These are phyloP conservation scores for Magnusiomyces tetraspermus DNA, from an alignment of 1,139 yeast species.

Conservation along the genomic window DNA sequence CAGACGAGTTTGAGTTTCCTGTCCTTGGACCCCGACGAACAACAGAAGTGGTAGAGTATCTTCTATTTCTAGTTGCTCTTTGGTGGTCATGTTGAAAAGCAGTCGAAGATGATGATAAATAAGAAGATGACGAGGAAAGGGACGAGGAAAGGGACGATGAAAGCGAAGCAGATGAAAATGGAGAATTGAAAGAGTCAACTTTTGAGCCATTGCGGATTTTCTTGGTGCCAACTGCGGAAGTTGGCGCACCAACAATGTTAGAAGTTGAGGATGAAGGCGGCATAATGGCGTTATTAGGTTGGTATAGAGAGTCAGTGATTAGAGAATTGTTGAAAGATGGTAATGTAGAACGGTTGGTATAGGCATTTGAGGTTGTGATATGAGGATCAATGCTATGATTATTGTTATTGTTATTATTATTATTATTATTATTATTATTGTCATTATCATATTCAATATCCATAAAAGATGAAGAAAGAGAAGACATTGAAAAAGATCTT, in stretches of 20 bases:
- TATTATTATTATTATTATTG: too few species aligned
- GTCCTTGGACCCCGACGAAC: neutral
- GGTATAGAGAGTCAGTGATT: slow-evolving; percentile 19
- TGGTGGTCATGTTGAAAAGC: slow-evolving; percentile 3
- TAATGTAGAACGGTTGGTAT: slow-evolving; percentile 15
- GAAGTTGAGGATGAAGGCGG: slow-evolving; percentile 7
- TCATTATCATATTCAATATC: too few species aligned
- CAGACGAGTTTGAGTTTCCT: too few species aligned
- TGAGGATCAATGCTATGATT: neutral
- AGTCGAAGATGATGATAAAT: neutral
- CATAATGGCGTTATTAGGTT: slow-evolving; percentile 10
- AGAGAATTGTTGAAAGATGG: slow-evolving; percentile 18
- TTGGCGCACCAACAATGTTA: slow-evolving; percentile 18
- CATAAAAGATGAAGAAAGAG: neutral
- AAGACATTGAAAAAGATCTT: slow-evolving; percentile 14
- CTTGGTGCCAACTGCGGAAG: neutral
- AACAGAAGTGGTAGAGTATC: slow-evolving; percentile 1
- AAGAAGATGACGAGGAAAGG: too few species aligned
- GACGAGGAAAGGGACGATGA: too few species aligned
- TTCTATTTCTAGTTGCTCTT: neutral
- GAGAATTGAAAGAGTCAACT: slow-evolving; percentile 17
- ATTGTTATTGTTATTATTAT: too few species aligned
- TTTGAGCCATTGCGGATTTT: slow-evolving; percentile 2
- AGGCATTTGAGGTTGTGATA: neutral
- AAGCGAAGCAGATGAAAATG: too few species aligned